Percentiles rank a stretch among this genome's conserved stretches.
phyloP scores from a whole-genome alignment of 208 protist genomes.

The Acanthamoeba triangularis region DNA sequence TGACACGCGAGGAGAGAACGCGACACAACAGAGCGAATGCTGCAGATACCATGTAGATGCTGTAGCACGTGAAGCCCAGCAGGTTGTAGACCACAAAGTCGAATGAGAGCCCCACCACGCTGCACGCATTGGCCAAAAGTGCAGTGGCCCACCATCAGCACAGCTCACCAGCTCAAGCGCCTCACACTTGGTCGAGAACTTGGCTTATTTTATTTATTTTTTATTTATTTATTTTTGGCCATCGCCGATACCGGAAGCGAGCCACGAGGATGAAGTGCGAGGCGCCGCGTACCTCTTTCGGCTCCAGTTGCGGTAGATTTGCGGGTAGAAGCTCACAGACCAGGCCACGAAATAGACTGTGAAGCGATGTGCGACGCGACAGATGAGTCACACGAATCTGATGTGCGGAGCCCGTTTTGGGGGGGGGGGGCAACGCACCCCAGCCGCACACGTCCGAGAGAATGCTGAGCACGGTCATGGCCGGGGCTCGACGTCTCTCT shows the following conservation, averaged over 20 bases:
- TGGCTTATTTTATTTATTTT: background rate
- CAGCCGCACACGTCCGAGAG: conserved; percentile 20
- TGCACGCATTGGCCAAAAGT: background rate
- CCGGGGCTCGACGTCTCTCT: background rate
- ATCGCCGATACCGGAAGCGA: background rate
- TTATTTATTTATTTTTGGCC: background rate
- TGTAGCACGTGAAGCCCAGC: conserved; percentile 68
- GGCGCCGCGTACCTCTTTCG: conserved; percentile 21
- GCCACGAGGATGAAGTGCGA: background rate
- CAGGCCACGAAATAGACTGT: conserved; percentile 76
- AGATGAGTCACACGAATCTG: background rate
- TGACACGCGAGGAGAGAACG: background rate
- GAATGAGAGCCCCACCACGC: conserved; percentile 75
- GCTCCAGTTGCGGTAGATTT: conserved; percentile 66
- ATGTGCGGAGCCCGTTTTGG: too few relatives aligned
- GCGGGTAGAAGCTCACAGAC: conserved; percentile 76
- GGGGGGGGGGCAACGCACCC: background rate
- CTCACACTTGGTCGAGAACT: too few relatives aligned
- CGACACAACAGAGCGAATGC: background rate
- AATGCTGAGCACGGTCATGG: conserved; percentile 19
- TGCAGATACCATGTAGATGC: conserved; percentile 58
- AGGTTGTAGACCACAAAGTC: conserved; percentile 78
- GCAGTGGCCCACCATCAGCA: background rate
- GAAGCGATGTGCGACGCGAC: background rate
- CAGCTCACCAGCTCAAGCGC: too few relatives aligned